A percentile compares a stretch with the other conserved stretches of the same genome.
These are phyloP conservation scores for Phalaenopsis hybrid DNA, from an alignment of 116 monocot genomes.

Conservation along the genomic window DNA sequence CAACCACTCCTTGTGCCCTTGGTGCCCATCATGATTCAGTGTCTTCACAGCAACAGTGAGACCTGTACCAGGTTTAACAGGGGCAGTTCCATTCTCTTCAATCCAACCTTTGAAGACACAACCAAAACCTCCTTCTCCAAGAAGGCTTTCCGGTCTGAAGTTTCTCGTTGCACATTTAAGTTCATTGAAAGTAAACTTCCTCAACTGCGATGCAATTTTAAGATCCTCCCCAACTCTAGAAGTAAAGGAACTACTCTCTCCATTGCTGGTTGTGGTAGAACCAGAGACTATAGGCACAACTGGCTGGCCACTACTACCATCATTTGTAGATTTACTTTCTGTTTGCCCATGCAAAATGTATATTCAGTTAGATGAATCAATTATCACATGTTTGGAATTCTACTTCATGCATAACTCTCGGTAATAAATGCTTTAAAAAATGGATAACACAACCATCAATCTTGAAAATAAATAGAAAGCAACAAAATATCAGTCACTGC, in stretches of 20 bases:
- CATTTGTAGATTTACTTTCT: conserved; percentile 35
- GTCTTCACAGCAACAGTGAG: conserved; percentile 48
- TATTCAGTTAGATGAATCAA: not conserved
- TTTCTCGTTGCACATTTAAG: conserved; percentile 44
- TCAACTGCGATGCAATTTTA: conserved; percentile 31
- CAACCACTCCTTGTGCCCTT: conserved; percentile 49
- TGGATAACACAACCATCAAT: not conserved
- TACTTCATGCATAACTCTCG: not conserved
- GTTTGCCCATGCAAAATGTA: conserved; percentile 7
- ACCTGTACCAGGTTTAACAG: conserved; percentile 47
- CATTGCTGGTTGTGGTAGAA: conserved; percentile 35
- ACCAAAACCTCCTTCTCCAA: conserved; percentile 54
- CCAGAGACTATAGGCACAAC: conserved; percentile 24
- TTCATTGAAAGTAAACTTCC: conserved; percentile 37
- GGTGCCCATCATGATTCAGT: conserved; percentile 45
- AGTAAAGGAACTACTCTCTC: conserved; percentile 29
- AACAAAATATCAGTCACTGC: not conserved
- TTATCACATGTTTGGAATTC: not conserved
- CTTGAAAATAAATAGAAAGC: not conserved
- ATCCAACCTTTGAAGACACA: conserved; percentile 57
- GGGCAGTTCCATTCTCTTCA: conserved; percentile 48
- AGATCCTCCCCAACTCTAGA: conserved; percentile 32
- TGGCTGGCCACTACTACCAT: conserved; percentile 28
- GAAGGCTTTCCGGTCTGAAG: conserved; percentile 43
- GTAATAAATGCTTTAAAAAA: not conserved